Percentiles rank a stretch among this genome's conserved stretches.
Evolutionary conservation across 2,329 filamentous ascomycete species (phyloP).

Genomic region (Aspergillus sp.): DNA sequence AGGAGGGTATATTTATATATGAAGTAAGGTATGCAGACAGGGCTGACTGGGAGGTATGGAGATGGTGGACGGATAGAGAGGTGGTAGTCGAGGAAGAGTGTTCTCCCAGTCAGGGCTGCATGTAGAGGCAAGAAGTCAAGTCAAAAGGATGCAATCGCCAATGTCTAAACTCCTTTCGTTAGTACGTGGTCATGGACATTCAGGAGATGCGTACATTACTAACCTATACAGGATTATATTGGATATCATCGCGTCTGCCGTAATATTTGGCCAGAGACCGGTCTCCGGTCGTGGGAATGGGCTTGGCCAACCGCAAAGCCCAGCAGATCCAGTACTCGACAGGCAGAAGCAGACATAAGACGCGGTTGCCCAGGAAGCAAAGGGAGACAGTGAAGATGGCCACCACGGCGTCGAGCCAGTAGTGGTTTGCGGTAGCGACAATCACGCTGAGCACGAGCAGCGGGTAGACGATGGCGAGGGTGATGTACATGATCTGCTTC

Average conservation of each 20-base stretch:
- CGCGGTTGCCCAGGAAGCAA: slow-evolving; percentile 50
- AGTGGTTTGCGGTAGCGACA: slow-evolving; percentile 60
- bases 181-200: not conserved
- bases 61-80: not conserved
- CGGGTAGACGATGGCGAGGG: slow-evolving; percentile 51
- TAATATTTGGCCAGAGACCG: not conserved
- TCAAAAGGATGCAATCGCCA: no score
- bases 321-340: slow-evolving; percentile 53
- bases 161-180: no score
- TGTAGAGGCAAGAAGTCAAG: not conserved
- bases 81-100: no score
- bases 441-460: slow-evolving; percentile 52
- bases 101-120: no score
- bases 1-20: not conserved
- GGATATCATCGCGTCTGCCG: not conserved
- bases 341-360: slow-evolving; percentile 53
- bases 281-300: slow-evolving; percentile 51
- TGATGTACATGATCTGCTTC: slow-evolving; percentile 46
- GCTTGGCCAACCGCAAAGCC: slow-evolving; percentile 52
- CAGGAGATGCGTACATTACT: not conserved
- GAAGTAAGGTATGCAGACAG: not conserved
- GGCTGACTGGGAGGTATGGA: not conserved
- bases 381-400: slow-evolving; percentile 50
- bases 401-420: slow-evolving; percentile 55
- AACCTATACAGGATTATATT: not conserved